Base-by-base conservation (phyloP, 768 basidiomycete genomes). In the Crucibulum laeve region DNA sequence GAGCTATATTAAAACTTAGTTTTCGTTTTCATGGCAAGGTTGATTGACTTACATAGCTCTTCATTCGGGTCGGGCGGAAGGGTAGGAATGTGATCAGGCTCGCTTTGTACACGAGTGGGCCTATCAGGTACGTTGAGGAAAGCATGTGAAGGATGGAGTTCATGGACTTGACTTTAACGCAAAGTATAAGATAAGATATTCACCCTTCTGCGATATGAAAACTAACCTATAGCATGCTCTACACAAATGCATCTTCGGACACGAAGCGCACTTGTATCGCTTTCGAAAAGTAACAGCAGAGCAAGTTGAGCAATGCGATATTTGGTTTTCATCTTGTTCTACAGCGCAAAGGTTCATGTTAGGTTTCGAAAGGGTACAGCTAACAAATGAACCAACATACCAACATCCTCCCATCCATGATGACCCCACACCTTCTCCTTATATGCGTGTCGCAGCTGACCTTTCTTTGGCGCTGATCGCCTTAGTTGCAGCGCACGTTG, bases 61-160 rank as follows among this genome's bases (percentile, higher is more conserved):
- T 79, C 80, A 45, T 65, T 65, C 8, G 61, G 58, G 50, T 77
- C 70, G 13, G 67, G 62, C 22, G 64, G 54, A 15, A 55, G 45
- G 33, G 48, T 61, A 32, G 57, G 45, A 36, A 56, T 51, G 41
- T 53, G 54, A 26, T 74, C 77, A 2, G 69, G 59, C 32, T 71
- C 74, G 48, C 65, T 73, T 25, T 45, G 46, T 18, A 63, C 60
- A 21, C 71, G 70, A 19, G 56, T 44, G 3, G 68, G 70, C 52
- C 70, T 76, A 50, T 89, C 87, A n/a, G 84, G 84, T 4, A 93
- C 77, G 6, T 79, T 73, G 15, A 94, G 66, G 70, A 95, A 96
- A 1, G 87, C 80, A 55, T 97, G 91, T 0, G 79, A 76, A 1
- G 93, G 94, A 55, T 97, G 93, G 13, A 95, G 77, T 54, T 93